phyloP scores from a whole-genome alignment of 179 eudicot species.

The Corrigiola litoralis region DNA sequence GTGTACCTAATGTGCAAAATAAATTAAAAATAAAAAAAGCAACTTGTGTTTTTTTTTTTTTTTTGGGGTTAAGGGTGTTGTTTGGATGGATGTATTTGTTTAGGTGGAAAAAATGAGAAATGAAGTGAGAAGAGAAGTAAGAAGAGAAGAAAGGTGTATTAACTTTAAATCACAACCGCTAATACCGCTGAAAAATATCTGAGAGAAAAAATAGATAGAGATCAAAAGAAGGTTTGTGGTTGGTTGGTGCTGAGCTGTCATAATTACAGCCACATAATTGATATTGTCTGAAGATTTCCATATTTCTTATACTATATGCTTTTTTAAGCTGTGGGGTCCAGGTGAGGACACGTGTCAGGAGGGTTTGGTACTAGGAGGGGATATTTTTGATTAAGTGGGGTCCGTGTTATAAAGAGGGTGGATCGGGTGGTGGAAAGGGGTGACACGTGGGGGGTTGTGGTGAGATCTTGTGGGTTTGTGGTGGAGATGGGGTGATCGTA shows the following conservation, averaged over 20 bases:
- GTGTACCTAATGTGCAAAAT: too few relatives aligned
- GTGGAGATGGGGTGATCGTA: conserved; percentile 3
- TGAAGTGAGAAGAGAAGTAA: neutral
- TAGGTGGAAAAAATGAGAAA: neutral
- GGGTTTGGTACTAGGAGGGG: neutral
- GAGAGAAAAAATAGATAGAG: conserved; percentile 6
- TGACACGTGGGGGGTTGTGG: conserved; percentile 17
- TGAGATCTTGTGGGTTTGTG: neutral
- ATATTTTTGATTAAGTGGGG: conserved; percentile 3
- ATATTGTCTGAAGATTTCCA: conserved; percentile 1
- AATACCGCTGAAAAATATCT: conserved; percentile 32
- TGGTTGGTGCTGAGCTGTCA: conserved; percentile 29
- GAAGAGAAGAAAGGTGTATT: neutral
- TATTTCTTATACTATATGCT: neutral
- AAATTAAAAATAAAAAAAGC: too few relatives aligned
- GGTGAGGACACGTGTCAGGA: conserved; percentile 17
- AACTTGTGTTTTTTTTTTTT: too few relatives aligned
- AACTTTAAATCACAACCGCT: conserved; percentile 27
- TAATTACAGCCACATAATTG: conserved; percentile 26
- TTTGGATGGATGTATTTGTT: neutral
- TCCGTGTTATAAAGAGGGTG: neutral
- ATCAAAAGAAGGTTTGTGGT: conserved; percentile 28
- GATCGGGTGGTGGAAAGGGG: neutral
- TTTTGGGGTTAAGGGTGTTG: neutral
- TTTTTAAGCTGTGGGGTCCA: conserved; percentile 1